Evolutionary conservation across 2,329 filamentous ascomycete species (phyloP).

Genomic region (Neofusicoccum laricinum): DNA sequence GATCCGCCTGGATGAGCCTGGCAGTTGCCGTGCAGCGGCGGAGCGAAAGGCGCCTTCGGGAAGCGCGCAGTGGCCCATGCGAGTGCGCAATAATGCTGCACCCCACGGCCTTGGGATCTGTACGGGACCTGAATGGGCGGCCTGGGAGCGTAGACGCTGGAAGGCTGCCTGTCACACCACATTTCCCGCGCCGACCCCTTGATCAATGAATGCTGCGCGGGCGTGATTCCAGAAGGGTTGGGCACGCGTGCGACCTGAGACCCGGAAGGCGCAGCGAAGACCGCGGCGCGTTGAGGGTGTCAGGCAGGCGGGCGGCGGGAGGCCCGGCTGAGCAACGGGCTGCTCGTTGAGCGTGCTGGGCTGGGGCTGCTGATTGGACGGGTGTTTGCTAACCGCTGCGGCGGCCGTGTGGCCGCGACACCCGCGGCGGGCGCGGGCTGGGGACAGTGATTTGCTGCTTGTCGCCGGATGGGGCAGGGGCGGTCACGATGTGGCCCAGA

Average conservation of each 20-base stretch:
- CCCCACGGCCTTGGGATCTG: neutral
- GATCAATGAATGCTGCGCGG: neutral
- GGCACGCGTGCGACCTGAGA: constrained; percentile 1
- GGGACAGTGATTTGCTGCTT: constrained; percentile 1
- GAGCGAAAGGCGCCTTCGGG: neutral
- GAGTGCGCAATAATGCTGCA: constrained; percentile 14
- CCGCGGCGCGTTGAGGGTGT: neutral
- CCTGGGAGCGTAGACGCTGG: neutral
- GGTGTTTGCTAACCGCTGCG: constrained; percentile 5
- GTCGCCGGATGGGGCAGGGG: neutral
- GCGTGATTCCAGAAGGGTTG: neutral
- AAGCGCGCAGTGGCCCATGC: neutral
- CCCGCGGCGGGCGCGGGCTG: neutral
- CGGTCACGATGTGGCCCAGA: neutral
- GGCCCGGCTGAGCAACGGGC: neutral
- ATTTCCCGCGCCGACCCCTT: neutral
- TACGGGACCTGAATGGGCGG: constrained; percentile 1
- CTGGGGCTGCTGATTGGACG: neutral
- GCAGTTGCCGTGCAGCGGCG: neutral
- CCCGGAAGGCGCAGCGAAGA: constrained; percentile 2
- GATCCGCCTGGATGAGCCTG: constrained; percentile 9
- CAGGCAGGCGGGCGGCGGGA: neutral
- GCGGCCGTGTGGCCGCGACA: neutral
- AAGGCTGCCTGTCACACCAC: constrained; percentile 10
- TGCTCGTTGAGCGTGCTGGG: neutral